Conservation (phyloP, 805 yeast genomes). For the Suhomyces sp. region DNA sequence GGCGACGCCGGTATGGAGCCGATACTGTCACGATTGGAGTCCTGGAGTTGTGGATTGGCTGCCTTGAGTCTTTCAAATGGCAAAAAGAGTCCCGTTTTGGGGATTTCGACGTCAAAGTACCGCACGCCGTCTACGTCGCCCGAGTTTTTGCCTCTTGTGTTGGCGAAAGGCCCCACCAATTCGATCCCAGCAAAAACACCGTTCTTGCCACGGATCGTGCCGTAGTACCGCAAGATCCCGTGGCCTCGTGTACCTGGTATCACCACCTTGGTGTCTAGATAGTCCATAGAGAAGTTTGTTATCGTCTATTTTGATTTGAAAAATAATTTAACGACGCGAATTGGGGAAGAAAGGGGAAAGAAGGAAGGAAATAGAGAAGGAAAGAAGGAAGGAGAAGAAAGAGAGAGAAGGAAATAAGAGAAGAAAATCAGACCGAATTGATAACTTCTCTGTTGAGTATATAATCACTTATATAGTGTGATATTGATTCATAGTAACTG, state of each 20-base stretch:
- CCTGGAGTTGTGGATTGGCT: conserved; percentile 31
- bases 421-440: neutral
- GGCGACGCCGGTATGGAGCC: neutral
- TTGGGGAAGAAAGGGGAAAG: neutral
- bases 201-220: conserved; percentile 63
- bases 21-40: neutral
- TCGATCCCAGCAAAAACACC: conserved; percentile 90
- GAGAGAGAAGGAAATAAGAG: too few species aligned
- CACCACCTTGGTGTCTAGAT: conserved; percentile 34
- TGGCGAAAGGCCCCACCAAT: conserved; percentile 57
- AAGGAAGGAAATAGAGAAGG: neutral
- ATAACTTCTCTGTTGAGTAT: neutral
- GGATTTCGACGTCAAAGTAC: conserved; percentile 63
- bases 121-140: conserved; percentile 74
- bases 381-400: too few species aligned
- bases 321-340: neutral
- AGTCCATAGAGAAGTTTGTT: conserved; percentile 13
- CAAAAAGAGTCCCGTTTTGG: conserved; percentile 74
- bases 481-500: neutral
- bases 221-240: conserved; percentile 70
- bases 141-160: conserved; percentile 71
- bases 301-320: neutral
- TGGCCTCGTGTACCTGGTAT: conserved; percentile 67
- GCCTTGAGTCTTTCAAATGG: conserved; percentile 46
- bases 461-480: neutral